Evolutionary conservation across 306 rosid genomes (phyloP).

Genomic region (Rosa multiflora): DNA sequence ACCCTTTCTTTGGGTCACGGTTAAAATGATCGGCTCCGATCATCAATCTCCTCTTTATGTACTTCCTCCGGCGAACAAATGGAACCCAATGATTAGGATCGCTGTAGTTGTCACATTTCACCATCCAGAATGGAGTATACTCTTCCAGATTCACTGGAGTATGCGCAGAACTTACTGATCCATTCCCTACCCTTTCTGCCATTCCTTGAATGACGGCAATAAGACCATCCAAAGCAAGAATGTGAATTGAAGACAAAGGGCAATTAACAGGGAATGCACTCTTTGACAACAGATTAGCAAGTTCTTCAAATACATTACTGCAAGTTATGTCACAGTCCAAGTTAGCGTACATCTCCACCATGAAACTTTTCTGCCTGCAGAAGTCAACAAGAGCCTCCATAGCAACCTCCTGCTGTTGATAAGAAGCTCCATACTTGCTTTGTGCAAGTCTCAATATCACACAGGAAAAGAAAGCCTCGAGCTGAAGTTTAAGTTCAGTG

Average conservation of each 20-base stretch:
- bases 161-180: constrained; percentile 59
- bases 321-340: constrained; percentile 94
- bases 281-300: constrained; percentile 77
- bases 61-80: constrained; percentile 82
- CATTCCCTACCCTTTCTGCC: constrained; percentile 91
- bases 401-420: constrained; percentile 94
- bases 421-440: constrained; percentile 80
- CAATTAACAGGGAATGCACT: constrained; percentile 93
- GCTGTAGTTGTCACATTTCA: constrained; percentile 80
- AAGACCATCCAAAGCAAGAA: constrained; percentile 94
- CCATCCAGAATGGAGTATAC: constrained; percentile 97
- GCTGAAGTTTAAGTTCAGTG: constrained; percentile 74
- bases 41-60: constrained; percentile 94
- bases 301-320: constrained; percentile 93
- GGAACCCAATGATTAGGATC: constrained; percentile 94
- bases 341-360: constrained; percentile 94
- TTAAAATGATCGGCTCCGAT: constrained; percentile 99
- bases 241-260: constrained; percentile 84
- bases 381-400: constrained; percentile 95
- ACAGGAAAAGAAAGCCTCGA: constrained; percentile 90
- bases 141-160: constrained; percentile 74
- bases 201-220: constrained; percentile 95
- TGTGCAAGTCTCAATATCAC: constrained; percentile 88
- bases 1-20: constrained; percentile 98
- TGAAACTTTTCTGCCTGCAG: constrained; percentile 85